Evolutionary conservation across 2,329 filamentous ascomycete species (phyloP), one percentile per base, ranked within the genome.

Genomic region (Colletotrichum sp.): DNA sequence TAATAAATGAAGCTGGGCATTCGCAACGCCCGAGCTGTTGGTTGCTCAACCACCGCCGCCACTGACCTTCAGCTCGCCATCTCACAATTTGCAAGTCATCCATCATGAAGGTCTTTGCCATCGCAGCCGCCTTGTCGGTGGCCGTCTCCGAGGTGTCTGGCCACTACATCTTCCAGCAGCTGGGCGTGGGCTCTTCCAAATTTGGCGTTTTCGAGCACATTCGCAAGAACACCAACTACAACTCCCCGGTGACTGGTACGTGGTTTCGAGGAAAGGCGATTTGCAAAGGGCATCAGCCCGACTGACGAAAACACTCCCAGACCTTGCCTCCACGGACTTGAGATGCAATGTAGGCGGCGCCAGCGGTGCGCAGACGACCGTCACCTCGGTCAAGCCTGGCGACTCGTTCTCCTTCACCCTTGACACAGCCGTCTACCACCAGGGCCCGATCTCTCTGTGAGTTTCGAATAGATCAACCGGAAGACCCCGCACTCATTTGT

Each of bases 371-470:
- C 70, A 70, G 64, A 85, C 83, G 6, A 77, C 82, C n/a, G 84
- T 84, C 4, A 78, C 81, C 52, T 78, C 77, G 12, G 78, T 83
- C 73, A 81, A 80, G 58, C 83, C 83, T 12, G 84, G 84, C 3
- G 79, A 83, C 65, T 26, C 79, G 16, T 84, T 85, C 78, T 83
- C 81, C 70, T 85, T 85, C 79, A 83, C 80, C 15, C 80, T 82
- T n/a, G 84, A 85, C 76, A 80, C 79, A 79, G 81, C 84, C 28
- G 84, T 85, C 55, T 85, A 85, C 76, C 84, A 85, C 78, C 83
- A 85, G 76, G 84, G 84, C 1, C 83, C 84, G 5, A 81, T 83
- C 70, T 85, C 83, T 3, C 78, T 84, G 82, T 84, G 77, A 55
- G 74, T 82, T 79, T 81, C 32, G 9, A 24, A 36, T 28, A 24